Base-by-base conservation (phyloP, 1,284 basidiomycete species). In the Tylopilus sp. region DNA sequence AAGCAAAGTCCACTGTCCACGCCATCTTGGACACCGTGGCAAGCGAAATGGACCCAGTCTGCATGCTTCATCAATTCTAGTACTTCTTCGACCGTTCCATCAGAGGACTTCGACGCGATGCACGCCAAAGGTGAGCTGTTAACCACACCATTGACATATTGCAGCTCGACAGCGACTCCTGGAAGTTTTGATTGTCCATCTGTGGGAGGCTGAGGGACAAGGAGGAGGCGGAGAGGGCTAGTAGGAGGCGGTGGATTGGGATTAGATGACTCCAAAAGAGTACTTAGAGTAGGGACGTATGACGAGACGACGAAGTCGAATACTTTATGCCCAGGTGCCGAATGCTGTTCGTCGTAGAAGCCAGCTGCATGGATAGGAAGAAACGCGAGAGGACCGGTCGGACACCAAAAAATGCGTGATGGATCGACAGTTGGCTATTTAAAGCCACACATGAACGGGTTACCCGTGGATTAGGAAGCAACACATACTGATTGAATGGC, bases 341-440 rank as follows among this genome's bases (percentile, higher is more conserved):
- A 26, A 26, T 7, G 8, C 2, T 26, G 26, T 3, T 26, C 26
- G 26, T 26, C 5, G 8, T 26, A 26, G 26, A 26, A 26, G 7
- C 26, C 26, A 7, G 54, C 54, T 14, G 48, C 54, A 18, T 56
- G 54, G 11, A 55, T 55, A 11, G 54, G 55, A 37, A 56, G 46
- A 24, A 53, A 56, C 1, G 44, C 12, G n/a, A 56, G 45, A 17
- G 49, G 42, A 2, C 54, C 54, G 1, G 54, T 55, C 3, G 54
- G 54, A 30, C 54, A 56, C 54, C 55, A 56, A 14, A 31, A 31
- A 14, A 31, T 31, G 8, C 30, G 30, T 11, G 30, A 14, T 14
- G 14, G 30, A 5, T 28, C 49, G 57, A 2, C 29, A 48, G 46
- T 9, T 29, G 21, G 7, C 48, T 36, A 3, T 24, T 24, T 6